phyloP scores from a whole-genome alignment of 768 basidiomycete genomes.

The Pisolithus orientalis region DNA sequence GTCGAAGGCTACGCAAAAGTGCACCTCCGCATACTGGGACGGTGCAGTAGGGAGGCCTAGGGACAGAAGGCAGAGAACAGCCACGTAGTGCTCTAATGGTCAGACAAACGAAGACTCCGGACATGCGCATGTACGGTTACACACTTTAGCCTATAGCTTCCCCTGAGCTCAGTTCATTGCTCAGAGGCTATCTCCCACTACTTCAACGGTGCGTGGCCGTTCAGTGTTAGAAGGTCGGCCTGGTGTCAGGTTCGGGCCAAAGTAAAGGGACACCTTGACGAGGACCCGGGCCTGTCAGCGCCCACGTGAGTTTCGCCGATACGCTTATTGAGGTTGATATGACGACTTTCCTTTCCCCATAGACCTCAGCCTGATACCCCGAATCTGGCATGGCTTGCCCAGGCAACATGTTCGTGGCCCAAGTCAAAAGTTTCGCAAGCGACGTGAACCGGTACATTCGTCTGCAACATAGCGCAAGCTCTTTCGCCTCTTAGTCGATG shows the following conservation, averaged over 20 bases:
- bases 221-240: slow-evolving; percentile 30
- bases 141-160: too few relatives aligned
- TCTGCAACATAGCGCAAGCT: slow-evolving; percentile 24
- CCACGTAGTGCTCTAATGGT: too few relatives aligned
- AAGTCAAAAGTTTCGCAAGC: slow-evolving; percentile 25
- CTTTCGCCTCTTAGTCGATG: slow-evolving; percentile 29
- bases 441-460: slow-evolving; percentile 29
- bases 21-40: slow-evolving; percentile 50
- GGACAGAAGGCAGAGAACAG: too few relatives aligned
- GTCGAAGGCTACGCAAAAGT: slow-evolving; percentile 59
- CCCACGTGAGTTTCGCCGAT: slow-evolving; percentile 14
- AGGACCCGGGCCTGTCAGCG: neutral
- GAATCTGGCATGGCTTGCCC: slow-evolving; percentile 16
- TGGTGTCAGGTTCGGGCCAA: slow-evolving; percentile 66
- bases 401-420: slow-evolving; percentile 24
- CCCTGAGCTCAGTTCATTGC: too few relatives aligned
- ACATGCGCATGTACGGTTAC: too few relatives aligned
- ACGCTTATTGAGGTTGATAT: neutral
- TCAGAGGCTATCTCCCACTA: too few relatives aligned
- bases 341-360: too few relatives aligned
- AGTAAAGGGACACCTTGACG: neutral
- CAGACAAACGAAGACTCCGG: too few relatives aligned
- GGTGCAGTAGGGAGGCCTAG: too few relatives aligned
- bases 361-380: slow-evolving; percentile 5
- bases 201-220: neutral